Conservation (phyloP, 2,329 filamentous ascomycete species). For the Claviceps humidiphila region DNA sequence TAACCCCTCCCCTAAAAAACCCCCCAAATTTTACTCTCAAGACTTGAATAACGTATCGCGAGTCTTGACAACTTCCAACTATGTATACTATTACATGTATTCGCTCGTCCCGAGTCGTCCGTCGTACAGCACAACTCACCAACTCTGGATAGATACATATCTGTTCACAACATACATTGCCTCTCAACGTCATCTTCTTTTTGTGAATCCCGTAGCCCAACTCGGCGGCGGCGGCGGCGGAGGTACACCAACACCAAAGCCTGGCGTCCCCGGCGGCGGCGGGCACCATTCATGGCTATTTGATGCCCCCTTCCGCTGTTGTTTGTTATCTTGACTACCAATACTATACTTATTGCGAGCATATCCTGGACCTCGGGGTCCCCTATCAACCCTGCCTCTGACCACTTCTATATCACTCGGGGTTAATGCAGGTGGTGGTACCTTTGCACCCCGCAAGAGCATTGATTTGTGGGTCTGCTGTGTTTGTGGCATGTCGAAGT, state of each 20-base stretch:
- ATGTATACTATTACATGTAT: too few relatives aligned
- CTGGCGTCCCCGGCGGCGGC: slow-evolving; percentile 17
- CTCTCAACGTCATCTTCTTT: too few relatives aligned
- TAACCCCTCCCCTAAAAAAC: too few relatives aligned
- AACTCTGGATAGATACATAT: too few relatives aligned
- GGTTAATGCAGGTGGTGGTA: slow-evolving; percentile 59
- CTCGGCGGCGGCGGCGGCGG: slow-evolving; percentile 4
- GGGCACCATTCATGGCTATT: slow-evolving; percentile 10
- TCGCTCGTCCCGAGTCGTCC: too few relatives aligned
- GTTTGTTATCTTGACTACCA: neutral
- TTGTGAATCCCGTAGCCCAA: too few relatives aligned
- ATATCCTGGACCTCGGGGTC: slow-evolving; percentile 28
- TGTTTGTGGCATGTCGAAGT: slow-evolving; percentile 69
- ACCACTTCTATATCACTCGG: slow-evolving; percentile 63
- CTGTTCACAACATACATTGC: too few relatives aligned
- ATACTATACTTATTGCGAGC: slow-evolving; percentile 8
- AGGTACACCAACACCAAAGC: slow-evolving; percentile 3
- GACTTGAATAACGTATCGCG: too few relatives aligned
- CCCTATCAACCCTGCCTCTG: slow-evolving; percentile 41
- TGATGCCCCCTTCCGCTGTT: slow-evolving; percentile 2
- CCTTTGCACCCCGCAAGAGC: slow-evolving; percentile 71
- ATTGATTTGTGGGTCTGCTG: slow-evolving; percentile 78
- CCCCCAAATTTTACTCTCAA: too few relatives aligned
- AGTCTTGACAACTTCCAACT: too few relatives aligned
- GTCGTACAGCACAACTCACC: too few relatives aligned